These are phyloP conservation scores for Xanthoceras sorbifolium DNA, from an alignment of 345 rosid genomes.

Conservation along the genomic window DNA sequence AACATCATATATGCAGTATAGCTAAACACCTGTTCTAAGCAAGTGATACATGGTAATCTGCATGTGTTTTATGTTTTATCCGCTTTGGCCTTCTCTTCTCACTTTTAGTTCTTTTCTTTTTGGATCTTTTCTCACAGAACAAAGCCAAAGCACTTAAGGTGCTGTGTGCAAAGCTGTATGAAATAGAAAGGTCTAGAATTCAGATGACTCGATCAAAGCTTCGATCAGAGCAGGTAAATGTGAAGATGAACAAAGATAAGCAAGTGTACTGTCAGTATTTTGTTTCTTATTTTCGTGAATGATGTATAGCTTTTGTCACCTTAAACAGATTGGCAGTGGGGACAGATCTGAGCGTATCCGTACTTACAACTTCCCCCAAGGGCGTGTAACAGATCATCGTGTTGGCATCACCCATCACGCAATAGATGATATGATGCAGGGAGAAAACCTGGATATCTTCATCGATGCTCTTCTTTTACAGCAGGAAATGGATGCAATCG, in stretches of 20 bases:
- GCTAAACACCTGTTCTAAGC: neutral
- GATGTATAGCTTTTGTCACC: conserved; percentile 13
- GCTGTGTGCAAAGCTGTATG: conserved; percentile 89
- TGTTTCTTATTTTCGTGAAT: conserved; percentile 10
- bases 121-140: conserved; percentile 50
- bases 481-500: conserved; percentile 96
- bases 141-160: conserved; percentile 90
- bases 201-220: conserved; percentile 72
- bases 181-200: conserved; percentile 82
- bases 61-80: neutral
- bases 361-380: conserved; percentile 95
- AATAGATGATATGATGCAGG: conserved; percentile 72
- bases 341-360: conserved; percentile 92
- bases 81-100: conserved; percentile 11
- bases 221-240: conserved; percentile 80
- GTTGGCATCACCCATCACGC: conserved; percentile 84
- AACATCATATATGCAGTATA: neutral
- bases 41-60: neutral
- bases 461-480: conserved; percentile 84
- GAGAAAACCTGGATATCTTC: conserved; percentile 80
- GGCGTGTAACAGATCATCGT: conserved; percentile 88
- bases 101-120: neutral
- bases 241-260: neutral
- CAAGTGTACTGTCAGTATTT: neutral
- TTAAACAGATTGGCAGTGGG: conserved; percentile 83